These are phyloP conservation scores for Didymella sp. DNA, from an alignment of 2,329 filamentous ascomycete species.

Conservation along the genomic window DNA sequence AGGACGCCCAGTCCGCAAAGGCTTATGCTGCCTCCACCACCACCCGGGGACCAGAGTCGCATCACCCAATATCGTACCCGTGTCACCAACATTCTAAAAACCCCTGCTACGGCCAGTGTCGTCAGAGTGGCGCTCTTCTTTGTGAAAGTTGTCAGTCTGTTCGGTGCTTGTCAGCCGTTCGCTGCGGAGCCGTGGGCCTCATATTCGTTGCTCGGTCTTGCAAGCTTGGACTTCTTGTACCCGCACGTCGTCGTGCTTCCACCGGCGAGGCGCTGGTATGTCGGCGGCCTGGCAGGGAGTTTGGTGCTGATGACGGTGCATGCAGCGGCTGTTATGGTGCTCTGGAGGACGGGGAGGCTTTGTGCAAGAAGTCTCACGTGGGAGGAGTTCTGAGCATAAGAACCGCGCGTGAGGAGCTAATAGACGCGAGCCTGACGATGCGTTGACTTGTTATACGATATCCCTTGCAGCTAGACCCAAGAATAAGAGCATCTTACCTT, in stretches of 20 bases:
- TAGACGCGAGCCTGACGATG: neutral
- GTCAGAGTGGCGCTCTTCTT: conserved; percentile 70
- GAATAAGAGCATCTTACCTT: neutral
- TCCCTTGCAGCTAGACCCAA: conserved; percentile 1
- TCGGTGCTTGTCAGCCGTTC: conserved; percentile 74
- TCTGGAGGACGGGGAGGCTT: conserved; percentile 39
- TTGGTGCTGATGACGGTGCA: conserved; percentile 57
- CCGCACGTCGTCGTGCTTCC: conserved; percentile 5
- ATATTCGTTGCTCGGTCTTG: conserved; percentile 72
- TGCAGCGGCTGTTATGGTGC: conserved; percentile 52
- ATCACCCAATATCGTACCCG: neutral
- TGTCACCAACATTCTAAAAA: conserved; percentile 27
- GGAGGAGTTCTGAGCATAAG: conserved; percentile 21
- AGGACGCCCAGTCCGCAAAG: conserved; percentile 34
- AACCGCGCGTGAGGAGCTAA: neutral
- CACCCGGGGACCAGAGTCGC: conserved; percentile 18
- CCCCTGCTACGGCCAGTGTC: conserved; percentile 43
- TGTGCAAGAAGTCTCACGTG: conserved; percentile 43
- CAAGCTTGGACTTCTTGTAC: conserved; percentile 67
- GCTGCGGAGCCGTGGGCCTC: conserved; percentile 69
- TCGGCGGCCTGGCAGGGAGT: conserved; percentile 51
- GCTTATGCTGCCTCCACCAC: conserved; percentile 46
- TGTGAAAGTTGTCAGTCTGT: conserved; percentile 70
- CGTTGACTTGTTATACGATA: neutral
- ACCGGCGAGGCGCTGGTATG: conserved; percentile 21